A percentile compares a stretch with the other conserved stretches of the same genome.
Evolutionary conservation across 805 yeast genomes (phyloP).

Genomic region (Starmerella floris): DNA sequence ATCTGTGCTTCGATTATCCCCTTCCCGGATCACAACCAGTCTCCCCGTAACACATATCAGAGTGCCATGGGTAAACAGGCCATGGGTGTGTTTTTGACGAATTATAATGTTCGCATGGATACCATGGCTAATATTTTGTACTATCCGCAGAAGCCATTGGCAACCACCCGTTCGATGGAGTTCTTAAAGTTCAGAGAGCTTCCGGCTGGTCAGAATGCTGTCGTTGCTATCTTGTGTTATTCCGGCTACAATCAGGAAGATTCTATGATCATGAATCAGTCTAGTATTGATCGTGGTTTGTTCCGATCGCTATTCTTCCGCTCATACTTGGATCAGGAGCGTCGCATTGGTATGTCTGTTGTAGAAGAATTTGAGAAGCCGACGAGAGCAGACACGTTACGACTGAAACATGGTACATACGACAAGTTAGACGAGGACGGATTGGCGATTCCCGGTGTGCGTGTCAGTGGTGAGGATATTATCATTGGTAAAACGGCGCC

Average conservation of each 20-base stretch:
- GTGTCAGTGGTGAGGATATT: conserved; percentile 98
- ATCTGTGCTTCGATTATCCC: conserved; percentile 98
- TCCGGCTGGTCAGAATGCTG: conserved; percentile 98
- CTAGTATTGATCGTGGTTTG: conserved; percentile 90
- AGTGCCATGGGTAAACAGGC: conserved; percentile 99
- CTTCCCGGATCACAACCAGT: conserved; percentile 98
- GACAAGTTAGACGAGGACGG: conserved; percentile 98
- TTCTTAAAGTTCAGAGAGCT: conserved; percentile 90
- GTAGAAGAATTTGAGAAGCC: conserved; percentile 98
- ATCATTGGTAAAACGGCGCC: conserved; percentile 98
- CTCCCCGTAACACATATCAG: conserved; percentile 98
- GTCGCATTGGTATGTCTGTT: conserved; percentile 95
- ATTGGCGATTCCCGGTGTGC: conserved; percentile 90
- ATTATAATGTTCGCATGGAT: conserved; percentile 94
- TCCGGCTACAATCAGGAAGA: conserved; percentile 99
- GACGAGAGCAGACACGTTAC: conserved; percentile 79
- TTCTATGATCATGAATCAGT: conserved; percentile 99
- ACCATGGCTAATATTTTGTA: conserved; percentile 97
- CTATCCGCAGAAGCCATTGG: conserved; percentile 95
- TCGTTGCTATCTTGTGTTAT: conserved; percentile 96
- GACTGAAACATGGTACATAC: conserved; percentile 95
- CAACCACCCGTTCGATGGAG: conserved; percentile 97
- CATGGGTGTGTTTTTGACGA: conserved; percentile 96
- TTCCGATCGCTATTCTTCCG: conserved; percentile 93
- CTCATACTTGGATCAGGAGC: conserved; percentile 97